These are phyloP conservation scores for Phalaenopsis aphrodite DNA, from an alignment of 106 monocot species.

Conservation along the genomic window DNA sequence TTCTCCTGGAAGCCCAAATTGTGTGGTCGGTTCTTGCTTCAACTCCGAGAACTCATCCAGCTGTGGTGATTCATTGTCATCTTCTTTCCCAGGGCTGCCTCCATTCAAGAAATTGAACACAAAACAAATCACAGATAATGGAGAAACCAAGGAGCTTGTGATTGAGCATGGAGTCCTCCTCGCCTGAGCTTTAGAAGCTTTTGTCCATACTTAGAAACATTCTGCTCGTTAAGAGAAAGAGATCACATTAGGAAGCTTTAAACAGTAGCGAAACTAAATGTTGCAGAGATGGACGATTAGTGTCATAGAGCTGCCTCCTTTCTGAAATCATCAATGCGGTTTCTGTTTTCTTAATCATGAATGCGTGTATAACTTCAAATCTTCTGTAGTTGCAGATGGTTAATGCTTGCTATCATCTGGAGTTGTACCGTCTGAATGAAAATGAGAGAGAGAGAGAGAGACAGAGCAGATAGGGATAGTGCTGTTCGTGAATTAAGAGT, in stretches of 20 bases:
- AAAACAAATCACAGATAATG: not conserved
- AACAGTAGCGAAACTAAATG: not conserved
- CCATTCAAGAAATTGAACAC: conserved; percentile 13
- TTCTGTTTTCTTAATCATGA: not conserved
- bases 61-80: conserved; percentile 17
- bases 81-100: conserved; percentile 20
- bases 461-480: not conserved
- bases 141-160: not conserved
- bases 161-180: not conserved
- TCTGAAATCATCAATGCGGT: not conserved
- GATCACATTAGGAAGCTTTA: not conserved
- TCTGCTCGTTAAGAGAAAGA: not conserved
- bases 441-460: not conserved
- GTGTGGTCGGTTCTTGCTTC: conserved; percentile 41
- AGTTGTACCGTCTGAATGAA: not conserved
- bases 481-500: not conserved
- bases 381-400: not conserved
- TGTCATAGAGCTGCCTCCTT: not conserved
- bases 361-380: not conserved
- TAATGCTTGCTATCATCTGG: not conserved
- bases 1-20: conserved; percentile 48
- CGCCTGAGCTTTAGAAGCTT: not conserved
- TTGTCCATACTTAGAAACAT: not conserved
- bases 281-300: not conserved
- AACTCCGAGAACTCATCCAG: conserved; percentile 42